These are phyloP conservation scores for Angophora floribunda DNA, from an alignment of 345 rosid genomes.

Conservation along the genomic window DNA sequence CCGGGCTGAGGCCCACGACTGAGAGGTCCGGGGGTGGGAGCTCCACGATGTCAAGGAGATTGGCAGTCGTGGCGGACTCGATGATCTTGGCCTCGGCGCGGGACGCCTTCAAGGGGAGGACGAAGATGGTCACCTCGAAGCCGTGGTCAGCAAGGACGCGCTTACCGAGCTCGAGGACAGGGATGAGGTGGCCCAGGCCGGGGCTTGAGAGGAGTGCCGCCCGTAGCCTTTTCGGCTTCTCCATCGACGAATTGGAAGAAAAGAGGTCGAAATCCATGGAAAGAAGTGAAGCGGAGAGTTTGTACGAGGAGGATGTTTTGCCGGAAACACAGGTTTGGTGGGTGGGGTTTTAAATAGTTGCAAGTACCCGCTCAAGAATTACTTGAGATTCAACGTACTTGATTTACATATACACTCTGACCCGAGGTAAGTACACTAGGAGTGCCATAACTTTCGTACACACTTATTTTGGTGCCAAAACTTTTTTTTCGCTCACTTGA, in stretches of 20 bases:
- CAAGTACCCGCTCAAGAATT: background rate
- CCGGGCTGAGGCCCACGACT: conserved; percentile 33
- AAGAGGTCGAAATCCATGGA: background rate
- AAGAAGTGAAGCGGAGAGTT: background rate
- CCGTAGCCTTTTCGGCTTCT: conserved; percentile 14
- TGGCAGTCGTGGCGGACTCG: conserved; percentile 1
- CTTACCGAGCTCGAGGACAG: conserved; percentile 42
- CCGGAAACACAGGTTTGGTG: background rate
- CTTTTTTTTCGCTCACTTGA: no score
- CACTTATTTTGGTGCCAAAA: no score
- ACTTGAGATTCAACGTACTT: background rate
- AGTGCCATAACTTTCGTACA: no score
- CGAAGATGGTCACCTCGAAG: conserved; percentile 26
- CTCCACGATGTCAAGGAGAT: conserved; percentile 7
- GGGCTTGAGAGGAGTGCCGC: conserved; percentile 38
- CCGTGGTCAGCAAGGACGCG: conserved; percentile 20
- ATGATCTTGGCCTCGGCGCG: conserved; percentile 10
- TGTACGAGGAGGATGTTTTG: background rate
- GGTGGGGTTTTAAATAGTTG: background rate
- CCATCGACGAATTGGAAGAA: background rate
- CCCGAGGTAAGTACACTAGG: no score
- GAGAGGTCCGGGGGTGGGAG: conserved; percentile 20
- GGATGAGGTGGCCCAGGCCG: conserved; percentile 54
- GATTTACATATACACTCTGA: no score
- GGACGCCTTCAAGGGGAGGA: conserved; percentile 10